These are phyloP conservation scores for Coemansia sp. DNA, from an alignment of 192 early-diverging fungal genomes.

Conservation along the genomic window DNA sequence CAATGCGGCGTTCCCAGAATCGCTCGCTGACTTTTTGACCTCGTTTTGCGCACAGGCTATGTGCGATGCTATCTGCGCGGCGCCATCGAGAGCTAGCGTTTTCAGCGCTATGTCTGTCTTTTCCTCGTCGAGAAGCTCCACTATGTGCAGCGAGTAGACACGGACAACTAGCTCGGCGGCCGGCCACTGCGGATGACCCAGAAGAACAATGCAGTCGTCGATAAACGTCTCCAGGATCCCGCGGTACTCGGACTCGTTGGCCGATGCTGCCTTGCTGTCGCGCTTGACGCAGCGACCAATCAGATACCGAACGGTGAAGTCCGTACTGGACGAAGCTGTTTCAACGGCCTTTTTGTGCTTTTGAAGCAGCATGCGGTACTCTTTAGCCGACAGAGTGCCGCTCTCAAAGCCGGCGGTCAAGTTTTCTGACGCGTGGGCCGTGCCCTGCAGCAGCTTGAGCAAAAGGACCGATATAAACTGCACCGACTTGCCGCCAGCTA, in stretches of 20 bases:
- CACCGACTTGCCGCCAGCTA: constrained; percentile 62
- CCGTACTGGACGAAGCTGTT: constrained; percentile 55
- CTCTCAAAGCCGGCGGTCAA: constrained; percentile 38
- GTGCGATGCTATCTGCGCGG: constrained; percentile 62
- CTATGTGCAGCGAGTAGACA: constrained; percentile 67
- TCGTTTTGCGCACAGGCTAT: constrained; percentile 31
- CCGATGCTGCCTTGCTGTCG: constrained; percentile 34
- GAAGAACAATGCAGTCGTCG: constrained; percentile 65
- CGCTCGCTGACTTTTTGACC: constrained; percentile 1
- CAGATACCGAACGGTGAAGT: constrained; percentile 61
- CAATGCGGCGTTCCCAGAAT: not conserved
- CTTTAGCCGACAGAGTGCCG: constrained; percentile 26
- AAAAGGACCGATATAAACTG: constrained; percentile 71
- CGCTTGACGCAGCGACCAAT: constrained; percentile 54
- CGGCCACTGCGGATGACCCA: constrained; percentile 89
- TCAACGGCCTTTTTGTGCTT: constrained; percentile 53
- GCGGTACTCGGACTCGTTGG: constrained; percentile 71
- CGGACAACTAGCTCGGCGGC: constrained; percentile 70
- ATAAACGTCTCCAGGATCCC: constrained; percentile 68
- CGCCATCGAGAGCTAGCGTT: constrained; percentile 61
- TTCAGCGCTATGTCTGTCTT: constrained; percentile 57
- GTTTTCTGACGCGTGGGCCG: constrained; percentile 35
- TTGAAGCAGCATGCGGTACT: constrained; percentile 33
- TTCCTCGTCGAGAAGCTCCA: constrained; percentile 62
- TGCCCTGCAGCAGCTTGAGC: constrained; percentile 64